Evolutionary conservation across 2,329 filamentous ascomycete genomes (phyloP), one percentile per base, ranked within the genome.

Genomic region (Dactylella cylindrospora): DNA sequence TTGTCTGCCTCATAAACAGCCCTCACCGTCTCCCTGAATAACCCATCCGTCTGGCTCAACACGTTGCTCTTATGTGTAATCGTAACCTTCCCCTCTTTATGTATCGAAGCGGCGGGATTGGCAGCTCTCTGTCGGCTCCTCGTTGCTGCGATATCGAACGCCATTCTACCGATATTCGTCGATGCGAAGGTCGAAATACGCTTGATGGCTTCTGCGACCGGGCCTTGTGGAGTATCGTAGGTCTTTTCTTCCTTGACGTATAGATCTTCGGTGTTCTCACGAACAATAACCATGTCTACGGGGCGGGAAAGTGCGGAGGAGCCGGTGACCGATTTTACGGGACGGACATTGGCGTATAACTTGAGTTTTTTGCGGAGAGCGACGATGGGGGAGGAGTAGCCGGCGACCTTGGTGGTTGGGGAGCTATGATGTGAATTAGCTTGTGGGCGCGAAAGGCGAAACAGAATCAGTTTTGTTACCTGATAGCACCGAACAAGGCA

Each of bases 1-100:
- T 79, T 78, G 22, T 83, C 79, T 3, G 88, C 88, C 23, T 79
- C 78, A 26, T 67, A 67, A 3, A 69, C 67, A 2, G 64, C 66
- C 67, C 87, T 84, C 12, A 88, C 83, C 3, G 87, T 86, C 68
- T 85, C 79, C 68, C 93, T 85, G 83, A 98, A 98, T 40, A 98
- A 82, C 25, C 93, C 93, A 75, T 98, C 93, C 12, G 93, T 97
- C 75, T 97, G 91, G 35, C 86, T 90, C 22, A 98, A 81, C 17
- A 98, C 93, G 76, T 98, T 98, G 74, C 85, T 90, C 79, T 98
- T 98, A 81, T 98, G 93, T 43, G 93, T 97, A 73, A 98, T 89
- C 61, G 93, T 98, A 62, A 98, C 90, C 25, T 55, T 64, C 31
- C 29, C 59, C 41, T 54, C 45, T 26, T 49, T 62, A 20, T 62